Evolutionary conservation across 805 yeast species (phyloP).

Genomic region (Candida boidinii): DNA sequence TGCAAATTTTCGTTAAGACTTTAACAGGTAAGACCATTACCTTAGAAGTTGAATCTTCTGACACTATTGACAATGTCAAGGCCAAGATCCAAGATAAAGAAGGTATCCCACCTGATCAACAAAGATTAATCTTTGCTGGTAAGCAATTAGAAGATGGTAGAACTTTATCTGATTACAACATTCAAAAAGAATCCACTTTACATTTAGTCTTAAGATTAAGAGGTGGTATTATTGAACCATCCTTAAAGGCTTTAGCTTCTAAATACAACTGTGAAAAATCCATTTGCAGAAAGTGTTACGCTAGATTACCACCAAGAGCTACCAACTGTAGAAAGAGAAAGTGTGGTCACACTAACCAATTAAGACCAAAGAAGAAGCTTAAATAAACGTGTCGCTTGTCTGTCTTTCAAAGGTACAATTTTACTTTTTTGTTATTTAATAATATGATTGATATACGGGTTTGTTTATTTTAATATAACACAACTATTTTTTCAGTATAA

Average conservation of each 20-base stretch:
- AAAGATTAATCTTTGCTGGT: constrained; percentile 92
- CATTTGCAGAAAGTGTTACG: constrained; percentile 99
- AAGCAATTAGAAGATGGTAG: constrained; percentile 95
- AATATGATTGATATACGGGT: no score
- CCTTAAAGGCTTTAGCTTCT: constrained; percentile 97
- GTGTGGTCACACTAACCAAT: constrained; percentile 99
- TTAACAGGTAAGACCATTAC: constrained; percentile 97
- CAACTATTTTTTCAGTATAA: no score
- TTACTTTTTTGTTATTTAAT: constrained; percentile 4
- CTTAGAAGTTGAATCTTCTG: constrained; percentile 82
- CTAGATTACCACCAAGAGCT: constrained; percentile 99
- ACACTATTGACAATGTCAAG: constrained; percentile 92
- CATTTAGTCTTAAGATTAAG: constrained; percentile 61
- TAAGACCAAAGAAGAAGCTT: constrained; percentile 99
- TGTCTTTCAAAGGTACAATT: constrained; percentile 18
- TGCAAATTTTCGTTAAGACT: constrained; percentile 99
- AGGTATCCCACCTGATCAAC: constrained; percentile 96
- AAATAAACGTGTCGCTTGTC: constrained; percentile 61
- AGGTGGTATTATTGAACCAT: constrained; percentile 96
- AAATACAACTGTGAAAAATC: constrained; percentile 99
- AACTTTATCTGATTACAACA: constrained; percentile 90
- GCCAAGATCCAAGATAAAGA: constrained; percentile 94
- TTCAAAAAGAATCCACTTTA: constrained; percentile 78
- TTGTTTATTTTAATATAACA: no score
- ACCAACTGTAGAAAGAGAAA: constrained; percentile 99